Evolutionary conservation across 169 alveolate genomes (phyloP).

Genomic region (Plasmodium vinckei): DNA sequence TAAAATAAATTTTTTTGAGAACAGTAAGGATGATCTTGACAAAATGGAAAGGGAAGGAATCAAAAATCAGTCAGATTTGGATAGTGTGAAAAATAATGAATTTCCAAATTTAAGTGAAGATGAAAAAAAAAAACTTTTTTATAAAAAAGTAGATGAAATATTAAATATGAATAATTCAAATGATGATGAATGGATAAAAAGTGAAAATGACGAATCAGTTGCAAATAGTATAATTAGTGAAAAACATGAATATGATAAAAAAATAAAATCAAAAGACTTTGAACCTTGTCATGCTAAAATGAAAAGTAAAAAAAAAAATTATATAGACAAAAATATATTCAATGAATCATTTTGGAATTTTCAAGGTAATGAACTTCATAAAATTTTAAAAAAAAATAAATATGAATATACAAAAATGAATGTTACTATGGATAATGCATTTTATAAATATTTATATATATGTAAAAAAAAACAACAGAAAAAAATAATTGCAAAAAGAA

Average conservation of each 20-base stretch:
- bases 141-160: constrained; percentile 50
- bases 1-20: too few species aligned
- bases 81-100: neutral
- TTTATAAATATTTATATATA: constrained; percentile 35
- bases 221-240: neutral
- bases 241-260: neutral
- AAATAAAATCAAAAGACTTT: neutral
- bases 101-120: constrained; percentile 1
- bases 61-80: neutral
- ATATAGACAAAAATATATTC: neutral
- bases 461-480: constrained; percentile 12
- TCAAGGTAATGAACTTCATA: constrained; percentile 11
- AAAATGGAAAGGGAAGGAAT: too few species aligned
- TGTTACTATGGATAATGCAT: constrained; percentile 19
- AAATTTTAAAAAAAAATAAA: constrained; percentile 20
- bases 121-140: constrained; percentile 15
- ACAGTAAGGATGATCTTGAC: too few species aligned
- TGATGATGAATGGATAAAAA: constrained; percentile 42
- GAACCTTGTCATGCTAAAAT: neutral
- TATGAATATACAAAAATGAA: constrained; percentile 30
- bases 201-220: constrained; percentile 1
- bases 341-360: neutral
- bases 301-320: neutral
- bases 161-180: neutral
- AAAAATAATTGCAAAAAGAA: neutral